A percentile compares a stretch with the other conserved stretches of the same genome.
Conservation (phyloP, 345 rosid genomes). For the Eucalyptus lansdowneana region DNA sequence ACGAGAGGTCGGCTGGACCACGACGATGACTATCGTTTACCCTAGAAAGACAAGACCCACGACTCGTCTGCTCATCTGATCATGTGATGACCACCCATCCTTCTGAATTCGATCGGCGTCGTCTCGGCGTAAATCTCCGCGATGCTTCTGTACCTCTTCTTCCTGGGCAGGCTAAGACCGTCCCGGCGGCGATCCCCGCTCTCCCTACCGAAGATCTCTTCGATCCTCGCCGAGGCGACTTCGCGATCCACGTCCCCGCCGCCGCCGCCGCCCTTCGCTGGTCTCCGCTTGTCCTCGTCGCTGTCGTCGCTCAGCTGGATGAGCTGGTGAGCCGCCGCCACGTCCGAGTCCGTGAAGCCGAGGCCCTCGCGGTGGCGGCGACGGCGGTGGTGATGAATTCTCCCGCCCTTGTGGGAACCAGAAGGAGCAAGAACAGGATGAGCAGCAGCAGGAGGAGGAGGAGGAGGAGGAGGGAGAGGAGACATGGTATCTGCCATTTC, state of each 20-base stretch:
- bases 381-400: neutral
- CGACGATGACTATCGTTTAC: neutral
- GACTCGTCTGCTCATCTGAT: neutral
- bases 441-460: neutral
- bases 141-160: constrained; percentile 17
- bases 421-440: neutral
- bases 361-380: neutral
- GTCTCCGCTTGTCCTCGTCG: neutral
- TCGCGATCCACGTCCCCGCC: neutral
- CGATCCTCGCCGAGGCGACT: constrained; percentile 6
- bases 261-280: neutral
- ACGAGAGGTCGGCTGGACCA: neutral
- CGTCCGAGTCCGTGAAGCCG: constrained; percentile 3
- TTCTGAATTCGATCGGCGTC: neutral
- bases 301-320: constrained; percentile 30
- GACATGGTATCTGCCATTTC: neutral
- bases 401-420: neutral
- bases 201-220: constrained; percentile 21
- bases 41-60: neutral
- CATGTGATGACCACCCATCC: neutral
- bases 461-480: neutral
- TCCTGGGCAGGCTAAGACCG: neutral
- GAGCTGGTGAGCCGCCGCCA: constrained; percentile 25
- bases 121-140: constrained; percentile 11
- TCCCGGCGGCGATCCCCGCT: neutral